These are phyloP conservation scores for Jatropha podagrica DNA, from an alignment of 441 rosid species.

Conservation along the genomic window DNA sequence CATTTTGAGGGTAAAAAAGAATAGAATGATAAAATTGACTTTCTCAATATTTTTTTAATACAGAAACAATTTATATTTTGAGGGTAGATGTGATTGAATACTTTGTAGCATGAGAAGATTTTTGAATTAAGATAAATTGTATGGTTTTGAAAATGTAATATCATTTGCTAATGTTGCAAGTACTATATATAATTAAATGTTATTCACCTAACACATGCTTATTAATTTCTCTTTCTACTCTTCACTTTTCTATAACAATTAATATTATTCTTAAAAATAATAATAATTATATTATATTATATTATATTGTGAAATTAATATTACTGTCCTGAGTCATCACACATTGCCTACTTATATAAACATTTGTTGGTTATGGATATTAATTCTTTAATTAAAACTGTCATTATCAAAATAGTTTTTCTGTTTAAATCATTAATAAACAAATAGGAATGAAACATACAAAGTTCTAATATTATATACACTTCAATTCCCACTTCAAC, in stretches of 20 bases:
- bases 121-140: too few species aligned
- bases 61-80: too few species aligned
- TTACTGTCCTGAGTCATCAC: background rate
- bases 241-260: background rate
- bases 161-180: background rate
- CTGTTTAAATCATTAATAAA: background rate
- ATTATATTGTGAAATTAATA: background rate
- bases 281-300: background rate
- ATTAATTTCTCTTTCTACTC: background rate
- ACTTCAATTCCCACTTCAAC: slow-evolving; percentile 15
- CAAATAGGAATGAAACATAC: background rate
- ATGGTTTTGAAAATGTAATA: background rate
- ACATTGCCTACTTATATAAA: background rate
- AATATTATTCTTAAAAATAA: too few species aligned
- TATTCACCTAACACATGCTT: background rate
- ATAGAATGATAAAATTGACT: too few species aligned
- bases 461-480: background rate
- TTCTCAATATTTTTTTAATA: too few species aligned
- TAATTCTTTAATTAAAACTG: slow-evolving; percentile 6
- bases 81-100: too few species aligned
- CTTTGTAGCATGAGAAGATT: background rate
- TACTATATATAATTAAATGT: background rate
- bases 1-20: too few species aligned
- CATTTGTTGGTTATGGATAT: slow-evolving; percentile 14
- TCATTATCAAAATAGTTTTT: slow-evolving; percentile 26